These are phyloP conservation scores for Trypanosoma theileri DNA, from an alignment of 208 protist species.

Conservation along the genomic window DNA sequence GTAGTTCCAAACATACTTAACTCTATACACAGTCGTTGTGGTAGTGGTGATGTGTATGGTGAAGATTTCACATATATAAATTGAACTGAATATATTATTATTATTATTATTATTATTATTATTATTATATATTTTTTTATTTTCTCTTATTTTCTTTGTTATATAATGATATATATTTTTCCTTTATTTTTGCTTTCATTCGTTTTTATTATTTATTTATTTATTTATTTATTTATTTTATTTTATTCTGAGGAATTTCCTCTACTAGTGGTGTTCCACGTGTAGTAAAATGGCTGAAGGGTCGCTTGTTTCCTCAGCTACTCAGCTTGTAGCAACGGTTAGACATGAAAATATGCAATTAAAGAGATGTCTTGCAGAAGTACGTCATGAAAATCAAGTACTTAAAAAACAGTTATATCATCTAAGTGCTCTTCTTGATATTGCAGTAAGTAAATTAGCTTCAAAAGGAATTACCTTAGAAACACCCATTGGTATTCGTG, in stretches of 20 bases:
- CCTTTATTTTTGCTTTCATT: not conserved
- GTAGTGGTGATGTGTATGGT: too few species aligned
- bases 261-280: not conserved
- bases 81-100: too few species aligned
- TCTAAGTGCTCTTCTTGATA: conserved; percentile 75
- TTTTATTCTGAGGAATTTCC: conserved; percentile 2
- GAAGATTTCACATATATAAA: too few species aligned
- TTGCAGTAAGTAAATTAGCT: conserved; percentile 81
- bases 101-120: too few species aligned
- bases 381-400: conserved; percentile 74
- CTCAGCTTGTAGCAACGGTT: conserved; percentile 42
- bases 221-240: conserved; percentile 8
- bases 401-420: conserved; percentile 83
- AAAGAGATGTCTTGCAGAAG: conserved; percentile 66
- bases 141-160: too few species aligned
- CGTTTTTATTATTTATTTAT: not conserved
- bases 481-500: conserved; percentile 74
- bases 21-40: too few species aligned
- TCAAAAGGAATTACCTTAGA: conserved; percentile 73
- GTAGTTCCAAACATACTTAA: too few species aligned
- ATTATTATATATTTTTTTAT: too few species aligned
- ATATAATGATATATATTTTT: too few species aligned
- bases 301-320: conserved; percentile 17
- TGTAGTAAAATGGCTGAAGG: conserved; percentile 25
- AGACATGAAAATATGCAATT: conserved; percentile 76